Evolutionary conservation across 495 filamentous ascomycete genomes (phyloP), one percentile per base, ranked within the genome.

Genomic region (Penicillium flavigenum): DNA sequence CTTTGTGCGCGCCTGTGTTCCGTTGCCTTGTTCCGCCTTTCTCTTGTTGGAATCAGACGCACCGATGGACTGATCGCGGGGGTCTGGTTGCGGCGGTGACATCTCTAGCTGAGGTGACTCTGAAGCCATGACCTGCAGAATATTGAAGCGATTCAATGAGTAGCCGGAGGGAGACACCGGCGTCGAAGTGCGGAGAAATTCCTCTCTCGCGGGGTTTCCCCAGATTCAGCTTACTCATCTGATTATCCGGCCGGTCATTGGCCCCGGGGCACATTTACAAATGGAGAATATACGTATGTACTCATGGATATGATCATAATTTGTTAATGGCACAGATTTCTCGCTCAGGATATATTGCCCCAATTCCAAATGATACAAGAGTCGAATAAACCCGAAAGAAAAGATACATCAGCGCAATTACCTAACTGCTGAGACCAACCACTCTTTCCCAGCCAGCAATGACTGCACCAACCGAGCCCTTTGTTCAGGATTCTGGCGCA

Each of bases 1-100:
- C 74, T 82, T 82, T 60, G 79, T 63, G 72, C 79, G 77, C 64
- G 71, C 75, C 29, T 71, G 75, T 7, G 67, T 77, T 74, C 75
- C 77, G 72, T 74, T 75, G 63, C 61, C 56, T 58, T 75, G 74
- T 70, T 78, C 78, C 64, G 71, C 72, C 60, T 79, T 80, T 60
- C 79, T 76, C 69, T 80, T 82, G 31, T 67, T 66, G 27, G 66
- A 65, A 42, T 77, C 72, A 8, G 60, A 54, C n/a, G 60, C 47
- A 19, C 64, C 59, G 29, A 63, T 57, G 32, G 57, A 52, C 47
- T 63, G 69, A 22, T 73, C 70, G 12, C 60, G 64, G 56, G 59
- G 43, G 3, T 55, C 65, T 17, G 61, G 39, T 60, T 60, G 63
- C 16, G 67, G 64, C 22, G 64, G 45, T 27, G 63, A 65, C 22